These are phyloP conservation scores for Peterozyma toletana DNA, from an alignment of 805 yeast species.

Conservation along the genomic window DNA sequence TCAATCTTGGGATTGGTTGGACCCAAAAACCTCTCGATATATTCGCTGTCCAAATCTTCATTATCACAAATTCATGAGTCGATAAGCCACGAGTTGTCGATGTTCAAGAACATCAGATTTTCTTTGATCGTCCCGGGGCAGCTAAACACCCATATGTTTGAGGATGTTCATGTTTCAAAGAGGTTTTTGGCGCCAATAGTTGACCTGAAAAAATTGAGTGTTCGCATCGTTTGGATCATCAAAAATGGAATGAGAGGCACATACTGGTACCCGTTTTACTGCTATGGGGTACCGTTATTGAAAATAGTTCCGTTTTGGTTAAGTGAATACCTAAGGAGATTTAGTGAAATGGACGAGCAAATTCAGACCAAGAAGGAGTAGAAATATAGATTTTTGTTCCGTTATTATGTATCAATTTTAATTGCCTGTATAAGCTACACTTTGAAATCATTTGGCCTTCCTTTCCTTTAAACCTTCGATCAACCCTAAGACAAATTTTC, in stretches of 20 bases:
- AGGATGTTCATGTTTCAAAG: conserved; percentile 32
- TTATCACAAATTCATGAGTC: conserved; percentile 36
- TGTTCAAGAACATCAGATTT: conserved; percentile 17
- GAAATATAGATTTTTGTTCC: conserved; percentile 1
- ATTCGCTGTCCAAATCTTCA: conserved; percentile 44
- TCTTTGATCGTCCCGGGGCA: conserved; percentile 45
- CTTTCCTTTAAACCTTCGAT: conserved; percentile 15
- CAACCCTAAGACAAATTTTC: conserved; percentile 15
- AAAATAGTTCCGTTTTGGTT: conserved; percentile 32
- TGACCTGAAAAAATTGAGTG: conserved; percentile 28
- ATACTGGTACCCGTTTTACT: conserved; percentile 39
- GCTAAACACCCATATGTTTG: conserved; percentile 39
- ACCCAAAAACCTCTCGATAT: conserved; percentile 38
- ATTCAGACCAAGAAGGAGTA: conserved; percentile 1
- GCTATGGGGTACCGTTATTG: conserved; percentile 34
- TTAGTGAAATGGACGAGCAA: conserved; percentile 22
- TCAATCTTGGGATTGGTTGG: conserved; percentile 43
- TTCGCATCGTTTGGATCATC: conserved; percentile 23
- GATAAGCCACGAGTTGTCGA: conserved; percentile 28
- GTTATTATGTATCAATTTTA: not conserved
- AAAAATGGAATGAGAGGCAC: conserved; percentile 32
- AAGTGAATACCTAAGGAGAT: conserved; percentile 22
- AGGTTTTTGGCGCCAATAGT: conserved; percentile 42
- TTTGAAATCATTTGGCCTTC: conserved; percentile 8
- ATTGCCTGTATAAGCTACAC: not conserved